Conservation (phyloP, 345 rosid species). For the Boechera stricta region DNA sequence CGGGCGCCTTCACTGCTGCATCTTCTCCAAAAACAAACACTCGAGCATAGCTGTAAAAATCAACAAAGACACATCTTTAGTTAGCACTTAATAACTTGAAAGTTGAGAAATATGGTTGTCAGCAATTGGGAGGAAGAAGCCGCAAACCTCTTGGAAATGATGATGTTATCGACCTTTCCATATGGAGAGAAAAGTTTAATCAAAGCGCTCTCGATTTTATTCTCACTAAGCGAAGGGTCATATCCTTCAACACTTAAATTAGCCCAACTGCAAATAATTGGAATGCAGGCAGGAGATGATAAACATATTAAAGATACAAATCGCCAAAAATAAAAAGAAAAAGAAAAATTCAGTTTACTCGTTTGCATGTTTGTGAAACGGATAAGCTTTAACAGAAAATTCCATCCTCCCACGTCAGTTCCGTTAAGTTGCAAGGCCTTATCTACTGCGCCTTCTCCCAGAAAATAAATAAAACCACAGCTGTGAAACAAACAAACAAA, state of each 20-base stretch:
- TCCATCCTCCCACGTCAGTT: neutral
- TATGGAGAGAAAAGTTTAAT: neutral
- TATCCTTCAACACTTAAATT: neutral
- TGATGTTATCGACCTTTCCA: neutral
- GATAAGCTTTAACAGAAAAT: neutral
- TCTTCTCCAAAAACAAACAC: neutral
- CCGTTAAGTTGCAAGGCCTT: neutral
- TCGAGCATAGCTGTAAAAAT: neutral
- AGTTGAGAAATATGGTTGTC: neutral
- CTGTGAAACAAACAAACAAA: neutral
- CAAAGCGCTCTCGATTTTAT: neutral
- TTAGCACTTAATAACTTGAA: conserved; percentile 2
- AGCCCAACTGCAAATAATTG: neutral
- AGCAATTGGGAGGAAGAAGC: neutral
- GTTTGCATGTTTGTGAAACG: neutral
- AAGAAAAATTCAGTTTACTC: neutral
- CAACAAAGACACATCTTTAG: neutral
- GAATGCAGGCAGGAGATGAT: neutral
- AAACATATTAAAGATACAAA: neutral
- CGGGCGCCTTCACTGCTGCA: neutral
- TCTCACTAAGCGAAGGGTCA: neutral
- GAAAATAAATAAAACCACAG: neutral
- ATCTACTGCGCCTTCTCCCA: neutral
- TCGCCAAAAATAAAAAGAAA: neutral
- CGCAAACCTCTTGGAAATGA: neutral